A percentile compares a stretch with the other conserved stretches of the same genome.
phyloP scores from a whole-genome alignment of 306 rosid genomes.

The Cucurbita maxima region DNA sequence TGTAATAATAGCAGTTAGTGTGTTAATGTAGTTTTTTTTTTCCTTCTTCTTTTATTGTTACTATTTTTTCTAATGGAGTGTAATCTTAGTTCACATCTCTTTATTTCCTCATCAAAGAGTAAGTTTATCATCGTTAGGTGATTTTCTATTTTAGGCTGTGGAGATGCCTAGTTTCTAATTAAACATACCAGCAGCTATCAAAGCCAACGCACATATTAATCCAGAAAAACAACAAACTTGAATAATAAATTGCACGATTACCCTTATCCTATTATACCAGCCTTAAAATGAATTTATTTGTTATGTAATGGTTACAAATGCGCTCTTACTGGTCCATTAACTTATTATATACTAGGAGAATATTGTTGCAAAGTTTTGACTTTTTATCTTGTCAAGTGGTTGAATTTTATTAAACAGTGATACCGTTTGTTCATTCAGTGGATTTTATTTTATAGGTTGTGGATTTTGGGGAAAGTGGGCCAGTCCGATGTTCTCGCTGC shows the following conservation, averaged over 20 bases:
- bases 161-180: background rate
- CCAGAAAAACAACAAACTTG: background rate
- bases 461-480: slow-evolving; percentile 98
- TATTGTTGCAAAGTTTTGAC: too few species aligned
- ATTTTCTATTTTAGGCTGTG: background rate
- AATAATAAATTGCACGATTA: background rate
- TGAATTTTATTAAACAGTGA: background rate
- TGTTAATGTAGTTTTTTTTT: background rate
- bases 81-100: background rate
- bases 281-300: background rate
- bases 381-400: too few species aligned
- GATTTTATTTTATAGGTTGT: slow-evolving; percentile 45
- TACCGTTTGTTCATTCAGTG: background rate
- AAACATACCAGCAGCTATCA: background rate
- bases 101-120: background rate
- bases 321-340: background rate
- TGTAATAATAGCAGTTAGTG: background rate
- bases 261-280: too few species aligned
- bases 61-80: background rate
- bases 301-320: background rate
- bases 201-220: background rate
- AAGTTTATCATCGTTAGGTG: background rate
- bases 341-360: too few species aligned
- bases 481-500: slow-evolving; percentile 97
- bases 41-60: slow-evolving; percentile 4